Evolutionary conservation across 1,284 basidiomycete genomes (phyloP).

Genomic region (Gymnopus androsaceus): DNA sequence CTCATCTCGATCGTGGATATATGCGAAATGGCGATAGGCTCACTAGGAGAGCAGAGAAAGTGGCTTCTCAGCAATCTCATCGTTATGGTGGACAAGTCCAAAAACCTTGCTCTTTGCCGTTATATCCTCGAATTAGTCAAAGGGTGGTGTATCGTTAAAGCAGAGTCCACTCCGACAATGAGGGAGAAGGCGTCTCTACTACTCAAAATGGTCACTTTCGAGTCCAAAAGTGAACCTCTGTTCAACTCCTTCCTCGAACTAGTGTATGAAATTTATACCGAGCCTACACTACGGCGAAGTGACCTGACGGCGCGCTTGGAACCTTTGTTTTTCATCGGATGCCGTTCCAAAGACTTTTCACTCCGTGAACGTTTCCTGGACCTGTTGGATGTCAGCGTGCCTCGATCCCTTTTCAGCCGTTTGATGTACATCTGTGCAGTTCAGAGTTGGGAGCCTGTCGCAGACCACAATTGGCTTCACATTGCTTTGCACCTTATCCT

Average conservation of each 20-base stretch:
- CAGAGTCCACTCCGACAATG: constrained; percentile 86
- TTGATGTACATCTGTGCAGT: constrained; percentile 91
- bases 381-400: constrained; percentile 88
- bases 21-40: constrained; percentile 63
- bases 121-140: constrained; percentile 88
- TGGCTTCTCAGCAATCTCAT: constrained; percentile 78
- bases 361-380: constrained; percentile 90
- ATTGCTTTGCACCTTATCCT: constrained; percentile 90
- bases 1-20: constrained; percentile 73
- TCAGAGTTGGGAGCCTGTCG: constrained; percentile 94
- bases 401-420: constrained; percentile 79
- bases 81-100: constrained; percentile 91
- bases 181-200: constrained; percentile 94
- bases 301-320: constrained; percentile 95
- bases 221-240: constrained; percentile 74
- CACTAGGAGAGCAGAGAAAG: constrained; percentile 70
- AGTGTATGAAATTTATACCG: constrained; percentile 94
- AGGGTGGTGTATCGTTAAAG: constrained; percentile 86
- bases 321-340: constrained; percentile 91
- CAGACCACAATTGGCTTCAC: constrained; percentile 95
- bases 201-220: constrained; percentile 90
- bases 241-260: constrained; percentile 88
- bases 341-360: constrained; percentile 78
- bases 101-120: constrained; percentile 77
- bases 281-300: constrained; percentile 82